Evolutionary conservation across 805 yeast species (phyloP).

Genomic region (Ogataea salicorniae): DNA sequence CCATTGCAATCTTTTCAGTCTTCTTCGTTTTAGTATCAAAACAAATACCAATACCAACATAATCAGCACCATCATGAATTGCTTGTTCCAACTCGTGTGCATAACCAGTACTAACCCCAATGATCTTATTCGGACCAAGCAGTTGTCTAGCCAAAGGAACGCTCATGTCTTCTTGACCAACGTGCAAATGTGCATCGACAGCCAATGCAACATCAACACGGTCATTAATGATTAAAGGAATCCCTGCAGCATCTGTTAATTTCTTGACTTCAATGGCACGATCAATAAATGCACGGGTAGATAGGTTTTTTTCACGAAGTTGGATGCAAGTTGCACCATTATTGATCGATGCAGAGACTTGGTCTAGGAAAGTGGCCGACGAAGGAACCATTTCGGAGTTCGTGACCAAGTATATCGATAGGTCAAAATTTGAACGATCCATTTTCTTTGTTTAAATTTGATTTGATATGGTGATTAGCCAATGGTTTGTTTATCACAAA

Average conservation of each 20-base stretch:
- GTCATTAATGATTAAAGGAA: conserved; percentile 83
- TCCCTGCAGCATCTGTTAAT: conserved; percentile 50
- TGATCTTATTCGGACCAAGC: conserved; percentile 67
- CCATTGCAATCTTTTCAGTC: conserved; percentile 52
- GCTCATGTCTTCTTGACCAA: conserved; percentile 88
- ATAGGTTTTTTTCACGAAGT: conserved; percentile 70
- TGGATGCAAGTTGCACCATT: conserved; percentile 82
- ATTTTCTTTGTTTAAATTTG: conserved; percentile 6
- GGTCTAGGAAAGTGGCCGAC: conserved; percentile 48
- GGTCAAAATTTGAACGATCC: conserved; percentile 34
- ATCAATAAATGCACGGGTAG: conserved; percentile 61
- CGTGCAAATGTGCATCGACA: conserved; percentile 83
- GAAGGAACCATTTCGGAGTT: conserved; percentile 71
- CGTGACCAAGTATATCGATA: conserved; percentile 72
- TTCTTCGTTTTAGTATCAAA: conserved; percentile 71
- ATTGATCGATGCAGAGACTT: conserved; percentile 56
- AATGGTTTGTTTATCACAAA: not conserved
- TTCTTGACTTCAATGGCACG: conserved; percentile 57
- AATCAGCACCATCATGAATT: conserved; percentile 51
- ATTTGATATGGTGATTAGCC: not conserved
- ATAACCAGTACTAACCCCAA: conserved; percentile 72
- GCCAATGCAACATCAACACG: conserved; percentile 87
- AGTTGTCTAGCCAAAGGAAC: conserved; percentile 51
- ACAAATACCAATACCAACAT: conserved; percentile 80
- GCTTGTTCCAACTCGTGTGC: conserved; percentile 52